Base-by-base conservation (phyloP, 129 eudicot species). In the Apium graveolens region DNA sequence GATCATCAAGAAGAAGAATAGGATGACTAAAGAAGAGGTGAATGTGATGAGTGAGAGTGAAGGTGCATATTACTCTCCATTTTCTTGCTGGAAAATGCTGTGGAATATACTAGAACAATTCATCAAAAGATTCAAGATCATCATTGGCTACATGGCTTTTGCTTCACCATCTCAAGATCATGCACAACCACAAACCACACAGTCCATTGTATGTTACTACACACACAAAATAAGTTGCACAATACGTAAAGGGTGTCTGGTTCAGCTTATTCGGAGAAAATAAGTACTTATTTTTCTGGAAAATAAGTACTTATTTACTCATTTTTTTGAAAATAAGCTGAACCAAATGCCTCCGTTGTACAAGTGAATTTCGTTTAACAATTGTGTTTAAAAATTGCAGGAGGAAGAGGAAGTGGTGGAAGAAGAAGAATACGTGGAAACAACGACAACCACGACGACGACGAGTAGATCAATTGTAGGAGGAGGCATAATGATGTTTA, bases 41-140 rank as follows among this genome's bases (percentile, higher is more conserved):
- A n/a, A n/a, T n/a, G n/a, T n/a, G 68, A 60, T 60, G 68, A 60
- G 68, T 60, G 68, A 11, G 68, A 60, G 68, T n/a, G 68, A 60
- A 26, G 68, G 34, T 60, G 68, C 68, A 21, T 60, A n/a, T 26
- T 60, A 2, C 32, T 9, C 68, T 60, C 1, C 68, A 7, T 60
- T 60, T 60, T 60, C 13, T 12, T 9, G 68, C 68, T 60, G 68
- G 68, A n/a, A 26, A 60, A 60, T 9, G 32, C 68, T 60, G 12
- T 60, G 68, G 68, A 60, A n/a, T 60, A 10, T 60, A 60, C 68
- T 60, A 60, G 68, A 60, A 60, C 34, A 60, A n/a, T n/a, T 60
- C 32, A 60, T 60, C 31, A 60, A 3, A 60, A 60, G 34, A 60
- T n/a, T n/a, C 68, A 60, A 60, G 68, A 60, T 34, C 8, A 3